Evolutionary conservation across 1,139 yeast genomes (phyloP).

Genomic region (Magnusiomyces suaveolens): DNA sequence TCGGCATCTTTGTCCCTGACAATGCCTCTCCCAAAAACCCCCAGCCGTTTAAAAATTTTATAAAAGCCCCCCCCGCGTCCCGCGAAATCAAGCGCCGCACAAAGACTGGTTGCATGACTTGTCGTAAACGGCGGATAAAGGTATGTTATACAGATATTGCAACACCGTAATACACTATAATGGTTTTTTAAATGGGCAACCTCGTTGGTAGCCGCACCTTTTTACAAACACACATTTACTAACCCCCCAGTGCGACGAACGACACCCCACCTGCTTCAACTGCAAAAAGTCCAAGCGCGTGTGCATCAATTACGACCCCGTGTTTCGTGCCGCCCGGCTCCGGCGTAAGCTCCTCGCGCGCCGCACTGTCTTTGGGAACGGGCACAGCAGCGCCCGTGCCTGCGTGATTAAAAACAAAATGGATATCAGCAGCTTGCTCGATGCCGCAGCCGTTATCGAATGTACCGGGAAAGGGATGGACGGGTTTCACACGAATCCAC

Average conservation of each 20-base stretch:
- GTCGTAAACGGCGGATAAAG: conserved; percentile 55
- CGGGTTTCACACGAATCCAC: too few species aligned
- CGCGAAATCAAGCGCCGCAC: conserved; percentile 39
- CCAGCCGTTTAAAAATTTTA: conserved; percentile 7
- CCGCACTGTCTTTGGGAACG: neutral
- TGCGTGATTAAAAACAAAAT: conserved; percentile 16
- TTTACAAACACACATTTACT: too few species aligned
- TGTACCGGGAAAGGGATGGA: too few species aligned
- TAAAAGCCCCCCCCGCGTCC: conserved; percentile 6
- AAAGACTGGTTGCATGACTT: conserved; percentile 67
- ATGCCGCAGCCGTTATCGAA: conserved; percentile 25
- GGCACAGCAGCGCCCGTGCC: neutral
- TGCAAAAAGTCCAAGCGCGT: conserved; percentile 62
- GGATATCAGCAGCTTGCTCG: conserved; percentile 25
- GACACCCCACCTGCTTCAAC: conserved; percentile 62
- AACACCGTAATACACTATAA: neutral
- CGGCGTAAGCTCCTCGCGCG: conserved; percentile 13
- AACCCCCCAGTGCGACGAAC: conserved; percentile 47
- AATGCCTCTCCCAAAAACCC: neutral
- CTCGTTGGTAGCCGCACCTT: neutral
- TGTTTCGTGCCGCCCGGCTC: conserved; percentile 23
- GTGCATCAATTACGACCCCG: conserved; percentile 54
- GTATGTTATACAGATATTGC: conserved; percentile 6
- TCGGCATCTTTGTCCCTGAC: neutral
- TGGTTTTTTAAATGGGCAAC: neutral